These are phyloP conservation scores for Xanthoceras sorbifolium DNA, from an alignment of 345 rosid species.

Conservation along the genomic window DNA sequence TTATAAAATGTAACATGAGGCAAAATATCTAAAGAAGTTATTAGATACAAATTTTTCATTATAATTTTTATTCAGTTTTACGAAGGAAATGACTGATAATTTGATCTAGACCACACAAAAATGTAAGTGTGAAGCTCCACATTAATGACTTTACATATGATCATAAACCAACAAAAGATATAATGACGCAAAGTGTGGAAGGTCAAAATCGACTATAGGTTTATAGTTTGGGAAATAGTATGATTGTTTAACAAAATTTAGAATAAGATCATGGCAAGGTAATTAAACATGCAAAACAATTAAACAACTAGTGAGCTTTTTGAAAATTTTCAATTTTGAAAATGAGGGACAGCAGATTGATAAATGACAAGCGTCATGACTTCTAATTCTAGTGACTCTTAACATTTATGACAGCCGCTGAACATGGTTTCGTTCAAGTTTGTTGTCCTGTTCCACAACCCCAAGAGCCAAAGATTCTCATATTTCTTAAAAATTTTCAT, in stretches of 20 bases:
- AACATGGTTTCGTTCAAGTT: slow-evolving; percentile 10
- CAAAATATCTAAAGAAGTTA: no score
- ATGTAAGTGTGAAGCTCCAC: no score
- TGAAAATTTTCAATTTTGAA: neutral
- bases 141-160: no score
- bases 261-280: neutral
- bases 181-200: no score
- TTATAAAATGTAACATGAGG: no score
- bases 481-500: neutral
- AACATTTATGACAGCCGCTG: slow-evolving; percentile 11
- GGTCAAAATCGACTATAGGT: no score
- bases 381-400: neutral
- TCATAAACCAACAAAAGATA: no score
- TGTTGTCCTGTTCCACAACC: slow-evolving; percentile 12
- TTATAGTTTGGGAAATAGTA: no score
- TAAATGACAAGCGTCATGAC: neutral
- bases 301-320: neutral
- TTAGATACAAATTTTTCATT: no score
- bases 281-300: neutral
- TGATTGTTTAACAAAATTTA: neutral
- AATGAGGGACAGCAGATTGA: neutral
- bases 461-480: slow-evolving; percentile 7
- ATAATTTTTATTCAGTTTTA: no score
- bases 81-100: no score
- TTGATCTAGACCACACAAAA: no score